Evolutionary conservation across 305 asterid species (phyloP), one percentile per base, ranked within the genome.

Genomic region (Fraxinus angustifolia): DNA sequence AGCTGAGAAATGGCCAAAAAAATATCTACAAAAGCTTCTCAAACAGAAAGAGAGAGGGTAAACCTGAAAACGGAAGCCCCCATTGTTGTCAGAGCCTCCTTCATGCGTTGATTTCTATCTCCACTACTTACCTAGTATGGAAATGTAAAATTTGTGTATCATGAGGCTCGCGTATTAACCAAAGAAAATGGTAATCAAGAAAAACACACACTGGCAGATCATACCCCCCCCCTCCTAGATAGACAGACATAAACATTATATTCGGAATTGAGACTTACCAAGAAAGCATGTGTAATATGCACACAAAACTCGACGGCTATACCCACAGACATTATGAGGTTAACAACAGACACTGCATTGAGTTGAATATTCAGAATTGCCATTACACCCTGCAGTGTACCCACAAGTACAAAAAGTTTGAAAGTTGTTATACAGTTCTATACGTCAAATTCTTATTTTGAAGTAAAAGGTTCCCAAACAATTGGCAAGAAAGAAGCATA

Each of bases 1-100:
- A n/a, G 42, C 2, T 2, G 2, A 33, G 28, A 71, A 33, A 71
- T 71, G 75, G 28, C 75, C 21, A 11, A 71, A 16, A 71, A 71
- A 35, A 67, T 3, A 42, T 33, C 40, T 34, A 50, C 30, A 23
- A 71, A 31, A 48, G 14, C 26, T 68, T 67, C 75, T 38, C 38
- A 60, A 62, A 17, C 6, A 62, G 86, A 58, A 65, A 84, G 23
- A 73, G 65, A 60, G 72, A 73, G 58, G 33, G 28, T 81, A 75
- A 80, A 95, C 99, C 99, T 96, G 91, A 96, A 96, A 14, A 96
- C 99, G 48, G 99, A 96, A 79, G 99, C 98, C 33, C 99, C 99
- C 99, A 96, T 93, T 73, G 99, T 94, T 7, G 97, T 87, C 68
- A 96, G 86, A 77, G 99, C 89, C 78, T 94, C 97, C 89, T 89